These are phyloP conservation scores for Nicotiana rustica DNA, from an alignment of 305 asterid species.

Conservation along the genomic window DNA sequence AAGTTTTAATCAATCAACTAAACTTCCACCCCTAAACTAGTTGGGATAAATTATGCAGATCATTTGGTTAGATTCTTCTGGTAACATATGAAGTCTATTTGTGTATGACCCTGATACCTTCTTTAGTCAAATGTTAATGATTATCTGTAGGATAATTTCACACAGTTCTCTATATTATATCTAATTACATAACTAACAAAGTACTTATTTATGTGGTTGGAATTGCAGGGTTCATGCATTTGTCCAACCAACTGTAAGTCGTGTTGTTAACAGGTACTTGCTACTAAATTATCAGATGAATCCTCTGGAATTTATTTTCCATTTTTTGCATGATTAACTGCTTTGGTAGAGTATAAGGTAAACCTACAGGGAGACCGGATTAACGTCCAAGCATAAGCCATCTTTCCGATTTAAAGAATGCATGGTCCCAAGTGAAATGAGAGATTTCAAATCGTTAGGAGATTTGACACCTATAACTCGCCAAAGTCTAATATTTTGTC, in stretches of 20 bases:
- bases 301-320: background rate
- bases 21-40: too few relatives aligned
- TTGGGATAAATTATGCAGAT: too few relatives aligned
- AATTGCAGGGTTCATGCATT: conserved; percentile 90
- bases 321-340: conserved; percentile 19
- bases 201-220: conserved; percentile 9
- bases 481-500: conserved; percentile 4
- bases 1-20: too few relatives aligned
- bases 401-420: conserved; percentile 16
- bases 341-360: background rate
- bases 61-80: background rate
- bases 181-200: conserved; percentile 5
- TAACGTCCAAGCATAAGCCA: background rate
- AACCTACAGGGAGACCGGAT: background rate
- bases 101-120: background rate
- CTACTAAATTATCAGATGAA: conserved; percentile 31
- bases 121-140: background rate
- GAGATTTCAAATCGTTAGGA: background rate
- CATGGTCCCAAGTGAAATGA: background rate
- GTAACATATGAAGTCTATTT: background rate
- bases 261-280: conserved; percentile 87
- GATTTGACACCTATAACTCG: conserved; percentile 2
- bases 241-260: conserved; percentile 87
- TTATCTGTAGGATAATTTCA: conserved; percentile 15
- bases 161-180: background rate